A percentile compares a stretch with the other conserved stretches of the same genome.
These are phyloP conservation scores for Nyssa sinensis DNA, from an alignment of 148 eudicot genomes.

Conservation along the genomic window DNA sequence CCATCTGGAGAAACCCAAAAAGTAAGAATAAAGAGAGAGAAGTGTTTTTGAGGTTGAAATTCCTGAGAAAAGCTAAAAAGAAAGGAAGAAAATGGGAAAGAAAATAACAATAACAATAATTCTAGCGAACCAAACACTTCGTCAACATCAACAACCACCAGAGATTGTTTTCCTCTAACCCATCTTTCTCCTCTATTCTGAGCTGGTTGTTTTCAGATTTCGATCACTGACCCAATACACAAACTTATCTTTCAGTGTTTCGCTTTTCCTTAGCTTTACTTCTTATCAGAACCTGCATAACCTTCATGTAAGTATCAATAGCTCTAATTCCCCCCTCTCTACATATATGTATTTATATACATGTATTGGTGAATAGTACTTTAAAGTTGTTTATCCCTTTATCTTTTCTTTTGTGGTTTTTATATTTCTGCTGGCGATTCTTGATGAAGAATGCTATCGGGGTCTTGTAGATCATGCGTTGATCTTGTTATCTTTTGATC, in stretches of 20 bases:
- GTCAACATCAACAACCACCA: conserved; percentile 1
- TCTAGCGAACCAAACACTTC: conserved; percentile 18
- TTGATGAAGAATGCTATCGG: conserved; percentile 34
- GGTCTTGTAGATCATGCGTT: conserved; percentile 58
- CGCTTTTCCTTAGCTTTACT: not conserved
- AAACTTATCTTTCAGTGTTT: not conserved
- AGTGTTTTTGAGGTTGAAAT: conserved; percentile 5
- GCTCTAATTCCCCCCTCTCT: not conserved
- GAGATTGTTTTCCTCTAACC: not conserved
- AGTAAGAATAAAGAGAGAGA: not conserved
- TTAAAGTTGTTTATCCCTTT: not conserved
- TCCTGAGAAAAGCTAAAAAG: not conserved
- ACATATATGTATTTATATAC: not conserved
- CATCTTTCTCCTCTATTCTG: conserved; percentile 10
- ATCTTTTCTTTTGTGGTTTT: not conserved
- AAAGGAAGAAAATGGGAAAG: conserved; percentile 9
- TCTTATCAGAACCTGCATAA: not conserved
- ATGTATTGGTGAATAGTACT: not conserved
- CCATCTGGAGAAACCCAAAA: not conserved
- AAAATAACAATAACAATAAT: conserved; percentile 7
- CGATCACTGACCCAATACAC: conserved; percentile 17
- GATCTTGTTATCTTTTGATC: conserved; percentile 44
- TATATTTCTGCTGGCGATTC: conserved; percentile 11
- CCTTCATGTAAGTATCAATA: conserved; percentile 4
- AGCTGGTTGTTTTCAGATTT: conserved; percentile 6